Conservation (phyloP, 345 rosid genomes). For the Cardamine occulta region DNA sequence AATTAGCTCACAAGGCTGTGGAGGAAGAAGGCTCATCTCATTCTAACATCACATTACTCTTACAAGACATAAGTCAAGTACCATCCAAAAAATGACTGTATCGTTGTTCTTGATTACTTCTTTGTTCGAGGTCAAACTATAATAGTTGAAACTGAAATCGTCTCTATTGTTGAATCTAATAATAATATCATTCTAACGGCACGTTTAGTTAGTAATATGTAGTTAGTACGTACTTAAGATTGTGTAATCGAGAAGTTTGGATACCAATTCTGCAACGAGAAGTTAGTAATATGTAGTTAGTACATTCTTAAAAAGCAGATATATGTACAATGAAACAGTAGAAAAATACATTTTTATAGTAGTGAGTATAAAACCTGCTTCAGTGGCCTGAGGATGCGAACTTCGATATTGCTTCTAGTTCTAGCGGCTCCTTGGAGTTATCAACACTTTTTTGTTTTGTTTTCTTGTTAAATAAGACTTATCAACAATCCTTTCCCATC, state of each 20-base stretch:
- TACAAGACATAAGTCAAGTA: too few species aligned
- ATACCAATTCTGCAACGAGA: too few species aligned
- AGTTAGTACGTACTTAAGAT: too few species aligned
- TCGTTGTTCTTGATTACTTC: too few species aligned
- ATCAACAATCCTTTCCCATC: not conserved
- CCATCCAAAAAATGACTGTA: too few species aligned
- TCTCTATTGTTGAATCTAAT: not conserved
- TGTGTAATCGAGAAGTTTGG: too few species aligned
- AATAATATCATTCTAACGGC: not conserved
- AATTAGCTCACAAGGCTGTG: too few species aligned
- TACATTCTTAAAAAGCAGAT: not conserved
- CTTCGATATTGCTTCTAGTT: slow-evolving; percentile 12
- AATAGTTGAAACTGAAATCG: not conserved
- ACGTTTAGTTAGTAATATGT: too few species aligned
- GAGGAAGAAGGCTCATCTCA: too few species aligned
- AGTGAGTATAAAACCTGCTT: not conserved
- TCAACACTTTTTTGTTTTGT: not conserved
- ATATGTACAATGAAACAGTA: not conserved
- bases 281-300: too few species aligned
- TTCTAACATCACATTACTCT: too few species aligned
- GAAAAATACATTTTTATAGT: not conserved
- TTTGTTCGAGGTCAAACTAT: too few species aligned
- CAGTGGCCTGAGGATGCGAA: slow-evolving; percentile 7
- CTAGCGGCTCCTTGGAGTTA: not conserved
- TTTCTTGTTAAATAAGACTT: not conserved